These are phyloP conservation scores for Malassezia nana DNA, from an alignment of 1,284 basidiomycete genomes.

Conservation along the genomic window DNA sequence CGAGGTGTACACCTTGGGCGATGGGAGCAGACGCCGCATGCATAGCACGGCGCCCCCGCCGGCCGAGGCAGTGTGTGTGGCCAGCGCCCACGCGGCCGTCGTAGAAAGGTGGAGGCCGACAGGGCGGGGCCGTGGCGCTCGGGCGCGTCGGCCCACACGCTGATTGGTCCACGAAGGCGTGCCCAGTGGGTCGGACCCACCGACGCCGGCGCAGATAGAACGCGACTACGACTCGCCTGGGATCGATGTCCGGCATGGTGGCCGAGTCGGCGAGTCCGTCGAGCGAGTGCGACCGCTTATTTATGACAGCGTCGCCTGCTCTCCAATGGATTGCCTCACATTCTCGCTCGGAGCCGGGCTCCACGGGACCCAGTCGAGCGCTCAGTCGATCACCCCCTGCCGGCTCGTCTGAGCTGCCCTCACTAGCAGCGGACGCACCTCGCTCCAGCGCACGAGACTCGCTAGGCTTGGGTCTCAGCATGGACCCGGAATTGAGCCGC, in stretches of 20 bases:
- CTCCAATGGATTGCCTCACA: conserved; percentile 9
- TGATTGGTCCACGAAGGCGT: background rate
- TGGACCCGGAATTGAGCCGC: background rate
- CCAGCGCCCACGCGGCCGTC: background rate
- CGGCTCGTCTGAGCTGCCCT: background rate
- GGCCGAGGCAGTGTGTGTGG: too few species aligned
- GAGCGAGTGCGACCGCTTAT: background rate
- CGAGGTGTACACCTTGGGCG: too few species aligned
- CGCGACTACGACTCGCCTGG: background rate
- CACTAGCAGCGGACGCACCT: background rate
- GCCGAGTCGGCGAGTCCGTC: background rate
- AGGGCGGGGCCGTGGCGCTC: too few species aligned
- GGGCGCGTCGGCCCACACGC: background rate
- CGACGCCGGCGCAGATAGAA: background rate
- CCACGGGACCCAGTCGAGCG: background rate
- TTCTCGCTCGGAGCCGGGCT: background rate
- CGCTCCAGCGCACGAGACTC: background rate
- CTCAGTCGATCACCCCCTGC: background rate
- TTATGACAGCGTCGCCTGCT: conserved; percentile 2
- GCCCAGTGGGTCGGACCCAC: background rate
- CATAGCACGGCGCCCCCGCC: too few species aligned
- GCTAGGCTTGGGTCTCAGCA: background rate
- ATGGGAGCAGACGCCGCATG: too few species aligned
- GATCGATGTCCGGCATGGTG: background rate
- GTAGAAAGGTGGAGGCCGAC: background rate